These are phyloP conservation scores for Dactylellina cionopaga DNA, from an alignment of 2,329 filamentous ascomycete species.

Conservation along the genomic window DNA sequence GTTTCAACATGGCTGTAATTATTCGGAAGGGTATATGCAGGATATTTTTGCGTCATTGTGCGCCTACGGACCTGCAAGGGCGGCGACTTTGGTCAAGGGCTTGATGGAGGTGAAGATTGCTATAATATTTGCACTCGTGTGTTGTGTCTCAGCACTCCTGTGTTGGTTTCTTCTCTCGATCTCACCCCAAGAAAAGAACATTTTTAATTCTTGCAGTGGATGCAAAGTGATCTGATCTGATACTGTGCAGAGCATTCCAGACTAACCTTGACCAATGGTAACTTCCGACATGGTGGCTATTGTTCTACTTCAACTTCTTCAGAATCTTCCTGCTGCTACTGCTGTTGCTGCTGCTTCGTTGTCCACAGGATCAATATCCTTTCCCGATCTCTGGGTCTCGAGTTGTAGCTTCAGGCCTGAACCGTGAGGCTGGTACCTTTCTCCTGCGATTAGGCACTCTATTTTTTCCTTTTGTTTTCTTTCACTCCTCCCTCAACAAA, in stretches of 20 bases:
- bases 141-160: conserved; percentile 5
- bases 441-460: conserved; percentile 51
- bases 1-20: conserved; percentile 27
- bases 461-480: not conserved
- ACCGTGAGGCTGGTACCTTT: conserved; percentile 36
- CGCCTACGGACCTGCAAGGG: conserved; percentile 50
- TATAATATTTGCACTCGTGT: not conserved
- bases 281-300: conserved; percentile 38
- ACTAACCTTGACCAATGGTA: conserved; percentile 52
- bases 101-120: conserved; percentile 57
- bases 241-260: conserved; percentile 38
- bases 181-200: not conserved
- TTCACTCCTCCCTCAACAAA: conserved; percentile 18
- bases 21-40: conserved; percentile 12
- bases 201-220: conserved; percentile 21
- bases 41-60: conserved; percentile 32
- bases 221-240: conserved; percentile 15
- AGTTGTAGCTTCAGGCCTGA: conserved; percentile 40
- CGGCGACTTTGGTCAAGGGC: conserved; percentile 57
- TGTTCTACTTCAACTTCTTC: too few species aligned
- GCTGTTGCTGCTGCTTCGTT: not conserved
- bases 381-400: not conserved
- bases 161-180: not conserved
- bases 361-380: conserved; percentile 9
- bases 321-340: too few species aligned